phyloP scores from a whole-genome alignment of 345 rosid genomes.

The Dimocarpus longan region DNA sequence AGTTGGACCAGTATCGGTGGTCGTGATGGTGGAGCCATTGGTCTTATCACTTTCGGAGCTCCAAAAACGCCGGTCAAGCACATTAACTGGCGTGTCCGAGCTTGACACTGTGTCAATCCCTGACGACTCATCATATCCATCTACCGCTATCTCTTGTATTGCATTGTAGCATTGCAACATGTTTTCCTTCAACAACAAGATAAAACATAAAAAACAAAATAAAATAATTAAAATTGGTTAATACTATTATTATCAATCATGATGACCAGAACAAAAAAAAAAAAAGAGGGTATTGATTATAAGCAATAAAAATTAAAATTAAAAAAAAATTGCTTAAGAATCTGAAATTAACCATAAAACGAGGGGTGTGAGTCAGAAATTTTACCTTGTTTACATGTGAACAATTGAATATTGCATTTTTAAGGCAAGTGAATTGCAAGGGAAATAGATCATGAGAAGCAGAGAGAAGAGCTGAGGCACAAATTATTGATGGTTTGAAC shows the following conservation, averaged over 20 bases:
- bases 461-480: constrained; percentile 71
- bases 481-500: constrained; percentile 77
- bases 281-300: background rate
- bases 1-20: background rate
- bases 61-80: constrained; percentile 57
- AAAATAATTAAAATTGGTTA: background rate
- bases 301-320: background rate
- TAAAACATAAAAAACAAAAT: background rate
- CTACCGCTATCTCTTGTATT: constrained; percentile 41
- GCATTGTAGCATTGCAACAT: constrained; percentile 50
- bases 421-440: constrained; percentile 45
- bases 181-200: constrained; percentile 41
- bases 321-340: background rate
- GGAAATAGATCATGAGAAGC: constrained; percentile 64
- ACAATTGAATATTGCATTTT: constrained; percentile 46
- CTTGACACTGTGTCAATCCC: constrained; percentile 39
- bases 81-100: constrained; percentile 51
- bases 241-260: background rate
- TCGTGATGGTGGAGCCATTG: constrained; percentile 22
- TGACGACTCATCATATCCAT: constrained; percentile 35
- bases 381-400: constrained; percentile 66
- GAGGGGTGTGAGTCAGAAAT: background rate
- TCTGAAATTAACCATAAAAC: background rate
- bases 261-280: background rate
- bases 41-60: constrained; percentile 51